These are phyloP conservation scores for Chloris gayana DNA, from an alignment of 176 grass and related monocot species.

Conservation along the genomic window DNA sequence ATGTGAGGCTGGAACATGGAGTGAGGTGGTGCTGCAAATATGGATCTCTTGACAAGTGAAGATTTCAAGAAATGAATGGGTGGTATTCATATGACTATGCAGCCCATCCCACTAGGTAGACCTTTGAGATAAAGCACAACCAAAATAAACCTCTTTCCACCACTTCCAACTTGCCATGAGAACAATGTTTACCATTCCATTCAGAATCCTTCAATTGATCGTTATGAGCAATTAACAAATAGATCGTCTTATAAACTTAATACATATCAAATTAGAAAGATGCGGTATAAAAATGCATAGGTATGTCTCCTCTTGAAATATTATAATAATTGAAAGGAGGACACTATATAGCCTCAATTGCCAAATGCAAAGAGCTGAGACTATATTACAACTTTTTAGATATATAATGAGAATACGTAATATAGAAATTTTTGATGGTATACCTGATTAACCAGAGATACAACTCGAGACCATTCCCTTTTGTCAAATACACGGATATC, in stretches of 20 bases:
- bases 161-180: not conserved
- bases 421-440: not conserved
- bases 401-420: not conserved
- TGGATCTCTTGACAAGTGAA: not conserved
- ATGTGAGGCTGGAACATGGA: not conserved
- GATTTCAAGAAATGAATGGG: not conserved
- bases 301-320: not conserved
- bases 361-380: not conserved
- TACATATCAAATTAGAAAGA: not conserved
- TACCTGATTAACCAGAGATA: slow-evolving; percentile 98
- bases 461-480: slow-evolving; percentile 89
- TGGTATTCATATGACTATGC: not conserved
- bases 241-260: not conserved
- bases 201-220: not conserved
- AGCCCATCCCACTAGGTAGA: not conserved
- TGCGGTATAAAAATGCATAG: not conserved
- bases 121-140: not conserved
- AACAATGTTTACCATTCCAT: not conserved
- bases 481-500: slow-evolving; percentile 95
- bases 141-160: not conserved
- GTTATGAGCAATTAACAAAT: not conserved
- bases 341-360: not conserved
- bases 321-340: not conserved
- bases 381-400: not conserved
- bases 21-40: not conserved